Evolutionary conservation across 305 asterid genomes (phyloP), one percentile per base, ranked within the genome.

Genomic region (Euphrasia arctica): DNA sequence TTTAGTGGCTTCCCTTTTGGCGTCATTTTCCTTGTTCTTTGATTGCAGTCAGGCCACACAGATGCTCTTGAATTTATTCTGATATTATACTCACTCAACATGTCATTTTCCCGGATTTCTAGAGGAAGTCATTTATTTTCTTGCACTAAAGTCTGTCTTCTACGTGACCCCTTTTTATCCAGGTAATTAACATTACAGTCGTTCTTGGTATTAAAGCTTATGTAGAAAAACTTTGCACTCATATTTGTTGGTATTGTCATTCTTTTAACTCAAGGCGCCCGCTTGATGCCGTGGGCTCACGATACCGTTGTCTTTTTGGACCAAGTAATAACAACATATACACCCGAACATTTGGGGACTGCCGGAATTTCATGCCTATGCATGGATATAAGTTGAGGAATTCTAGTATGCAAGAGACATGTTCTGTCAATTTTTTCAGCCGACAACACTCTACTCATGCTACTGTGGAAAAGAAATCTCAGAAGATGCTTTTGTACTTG

Each of bases 401-500:
- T 67, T 72, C 48, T 67, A 67, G 49, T 69, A 13, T 72, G 29
- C 67, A 14, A 42, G 67, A 58, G 69, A 60, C 81, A 54, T 69
- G 51, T 74, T 61, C 75, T 22, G 2, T 72, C 29, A 70, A 66
- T 65, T 59, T 43, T 65, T 59, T 43, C 63, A 66, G 12, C 13
- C 80, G 82, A 69, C 83, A 74, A 10, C 84, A 75, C 77, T 77
- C 94, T 54, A 80, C 88, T 51, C 78, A 73, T 34, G 85, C 83
- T 52, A 66, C 75, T 3, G 73, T 58, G 2, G 95, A 92, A 77
- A 75, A 82, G 80, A 92, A 83, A 75, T 92, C 98, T 18, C 72
- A 72, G 73, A 92, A 87, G 84, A 85, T 78, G 87, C 89, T 92
- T 60, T 31, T 74, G 1, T 92, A 87, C 88, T 76, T 92, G 78